These are phyloP conservation scores for Lumnitzera littorea DNA, from an alignment of 345 rosid species.

Conservation along the genomic window DNA sequence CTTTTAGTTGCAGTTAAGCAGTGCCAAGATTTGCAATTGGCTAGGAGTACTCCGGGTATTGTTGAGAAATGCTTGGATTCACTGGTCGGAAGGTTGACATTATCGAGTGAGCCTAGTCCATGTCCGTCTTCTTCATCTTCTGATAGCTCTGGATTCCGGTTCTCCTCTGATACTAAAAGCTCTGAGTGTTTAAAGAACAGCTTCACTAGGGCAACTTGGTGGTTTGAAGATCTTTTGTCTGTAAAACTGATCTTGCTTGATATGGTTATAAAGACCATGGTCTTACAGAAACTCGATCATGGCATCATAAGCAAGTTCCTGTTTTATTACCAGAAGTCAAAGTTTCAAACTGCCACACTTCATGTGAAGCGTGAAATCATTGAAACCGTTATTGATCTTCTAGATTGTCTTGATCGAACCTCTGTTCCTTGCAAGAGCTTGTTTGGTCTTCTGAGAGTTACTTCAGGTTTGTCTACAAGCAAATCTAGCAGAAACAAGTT, in stretches of 20 bases:
- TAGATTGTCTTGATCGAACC: conserved; percentile 42
- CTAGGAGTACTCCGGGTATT: conserved; percentile 21
- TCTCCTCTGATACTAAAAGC: conserved; percentile 77
- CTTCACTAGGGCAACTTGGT: conserved; percentile 53
- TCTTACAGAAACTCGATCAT: conserved; percentile 50
- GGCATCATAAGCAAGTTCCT: conserved; percentile 51
- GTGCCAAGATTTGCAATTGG: conserved; percentile 41
- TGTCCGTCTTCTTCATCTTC: conserved; percentile 72
- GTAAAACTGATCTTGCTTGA: conserved; percentile 34
- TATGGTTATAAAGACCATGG: conserved; percentile 43
- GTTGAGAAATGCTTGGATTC: conserved; percentile 53
- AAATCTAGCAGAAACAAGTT: conserved; percentile 48
- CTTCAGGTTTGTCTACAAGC: conserved; percentile 37
- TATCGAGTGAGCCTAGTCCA: conserved; percentile 59
- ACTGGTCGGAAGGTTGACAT: conserved; percentile 44
- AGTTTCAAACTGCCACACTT: conserved; percentile 27
- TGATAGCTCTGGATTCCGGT: conserved; percentile 61
- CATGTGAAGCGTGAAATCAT: conserved; percentile 44
- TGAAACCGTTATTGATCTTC: conserved; percentile 47
- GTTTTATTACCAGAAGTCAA: conserved; percentile 74
- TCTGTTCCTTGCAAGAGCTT: conserved; percentile 66
- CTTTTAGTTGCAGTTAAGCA: conserved; percentile 59
- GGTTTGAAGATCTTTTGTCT: conserved; percentile 74
- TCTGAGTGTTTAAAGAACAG: conserved; percentile 74
- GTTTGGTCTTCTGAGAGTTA: conserved; percentile 54